A percentile compares a stretch with the other conserved stretches of the same genome.
phyloP scores from a whole-genome alignment of 768 basidiomycete genomes.

The Boletus edulis region DNA sequence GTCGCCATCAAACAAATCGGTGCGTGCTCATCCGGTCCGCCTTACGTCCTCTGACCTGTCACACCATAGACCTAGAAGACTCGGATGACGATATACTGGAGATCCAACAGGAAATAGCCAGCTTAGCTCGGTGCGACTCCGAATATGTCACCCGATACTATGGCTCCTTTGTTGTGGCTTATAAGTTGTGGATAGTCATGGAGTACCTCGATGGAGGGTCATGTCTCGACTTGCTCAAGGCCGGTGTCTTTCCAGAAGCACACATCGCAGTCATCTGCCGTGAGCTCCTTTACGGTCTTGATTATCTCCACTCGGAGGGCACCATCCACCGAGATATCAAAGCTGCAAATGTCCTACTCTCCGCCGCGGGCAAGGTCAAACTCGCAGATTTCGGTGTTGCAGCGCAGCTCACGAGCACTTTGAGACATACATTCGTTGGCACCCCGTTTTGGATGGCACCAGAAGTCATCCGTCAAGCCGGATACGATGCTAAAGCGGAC shows the following conservation, averaged over 20 bases:
- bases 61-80: conserved; percentile 81
- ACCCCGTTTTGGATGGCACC: conserved; percentile 99
- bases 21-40: conserved; percentile 35
- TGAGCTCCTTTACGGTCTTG: conserved; percentile 88
- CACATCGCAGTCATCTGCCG: conserved; percentile 96
- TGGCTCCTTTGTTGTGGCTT: conserved; percentile 93
- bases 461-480: conserved; percentile 95
- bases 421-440: conserved; percentile 96
- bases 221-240: conserved; percentile 92
- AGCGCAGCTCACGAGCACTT: conserved; percentile 90
- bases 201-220: conserved; percentile 99
- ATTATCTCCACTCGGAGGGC: conserved; percentile 93
- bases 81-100: conserved; percentile 98
- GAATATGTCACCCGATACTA: conserved; percentile 97
- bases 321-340: conserved; percentile 99
- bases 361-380: conserved; percentile 90
- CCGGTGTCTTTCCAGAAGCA: conserved; percentile 84
- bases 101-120: conserved; percentile 98
- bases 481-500: conserved; percentile 94
- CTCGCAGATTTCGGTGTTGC: conserved; percentile 99
- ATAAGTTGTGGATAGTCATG: conserved; percentile 99
- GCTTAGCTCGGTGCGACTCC: conserved; percentile 92
- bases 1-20: conserved; percentile 99
- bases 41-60: conserved; percentile 1
- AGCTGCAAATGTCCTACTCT: conserved; percentile 92